phyloP scores from a whole-genome alignment of 768 basidiomycete genomes.

The Solioccasus polychromus region DNA sequence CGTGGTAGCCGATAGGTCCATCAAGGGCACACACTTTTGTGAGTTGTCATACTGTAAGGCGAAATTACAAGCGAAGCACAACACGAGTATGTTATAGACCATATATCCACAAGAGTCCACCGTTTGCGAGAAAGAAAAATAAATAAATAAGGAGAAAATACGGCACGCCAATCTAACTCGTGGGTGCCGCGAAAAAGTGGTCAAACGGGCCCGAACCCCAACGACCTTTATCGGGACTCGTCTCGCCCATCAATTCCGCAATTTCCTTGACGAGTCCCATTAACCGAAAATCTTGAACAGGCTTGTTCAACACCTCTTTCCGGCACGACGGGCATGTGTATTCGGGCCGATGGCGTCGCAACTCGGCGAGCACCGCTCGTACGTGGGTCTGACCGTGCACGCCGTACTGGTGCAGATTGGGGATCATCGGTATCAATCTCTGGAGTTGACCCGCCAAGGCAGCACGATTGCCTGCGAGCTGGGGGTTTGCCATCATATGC shows the following conservation, averaged over 20 bases:
- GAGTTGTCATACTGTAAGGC: too few species aligned
- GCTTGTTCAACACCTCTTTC: slow-evolving; percentile 43
- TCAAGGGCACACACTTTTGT: too few species aligned
- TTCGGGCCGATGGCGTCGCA: slow-evolving; percentile 39
- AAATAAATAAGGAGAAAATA: too few species aligned
- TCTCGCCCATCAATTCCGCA: slow-evolving; percentile 48
- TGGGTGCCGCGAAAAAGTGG: slow-evolving; percentile 38
- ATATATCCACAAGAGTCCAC: too few species aligned
- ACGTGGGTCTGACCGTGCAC: slow-evolving; percentile 17
- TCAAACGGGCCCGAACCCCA: slow-evolving; percentile 40
- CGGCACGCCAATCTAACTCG: too few species aligned
- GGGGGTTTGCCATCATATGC: slow-evolving; percentile 47
- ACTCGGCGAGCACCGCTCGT: slow-evolving; percentile 15
- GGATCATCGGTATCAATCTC: slow-evolving; percentile 17
- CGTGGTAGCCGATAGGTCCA: too few species aligned
- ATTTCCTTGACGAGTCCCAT: slow-evolving; percentile 55
- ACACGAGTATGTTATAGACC: too few species aligned
- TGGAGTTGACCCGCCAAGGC: slow-evolving; percentile 16
- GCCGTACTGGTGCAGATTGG: slow-evolving; percentile 19
- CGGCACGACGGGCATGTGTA: slow-evolving; percentile 74
- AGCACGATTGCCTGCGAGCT: slow-evolving; percentile 36
- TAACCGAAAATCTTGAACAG: slow-evolving; percentile 59
- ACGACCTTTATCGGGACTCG: slow-evolving; percentile 31
- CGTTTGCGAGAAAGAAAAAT: background rate
- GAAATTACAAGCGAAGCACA: too few species aligned